Evolutionary conservation across 1,284 basidiomycete genomes (phyloP), one percentile per base, ranked within the genome.

Genomic region (Tylopilus sp.): DNA sequence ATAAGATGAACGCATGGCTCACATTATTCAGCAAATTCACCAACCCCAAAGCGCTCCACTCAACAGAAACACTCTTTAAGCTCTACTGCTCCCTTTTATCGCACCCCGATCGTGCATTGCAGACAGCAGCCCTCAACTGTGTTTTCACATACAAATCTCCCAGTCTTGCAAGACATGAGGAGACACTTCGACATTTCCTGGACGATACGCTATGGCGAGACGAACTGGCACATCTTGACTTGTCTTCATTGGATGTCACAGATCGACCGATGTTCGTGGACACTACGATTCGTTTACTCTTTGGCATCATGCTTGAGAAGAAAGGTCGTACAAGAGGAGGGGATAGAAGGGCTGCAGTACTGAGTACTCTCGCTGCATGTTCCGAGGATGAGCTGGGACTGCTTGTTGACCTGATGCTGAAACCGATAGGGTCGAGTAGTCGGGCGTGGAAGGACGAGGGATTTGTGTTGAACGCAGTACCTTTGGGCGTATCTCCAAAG

Each of bases 141-240:
- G 72, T 99, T 8, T 82, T 95, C 52, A 92, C 94, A 0, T 99
- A 95, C 85, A 97, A 96, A 76, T 87, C 88, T 0, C 86, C 92
- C 0, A 83, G 84, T 55, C 83, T 99, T 9, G 66, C 82, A 0
- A 83, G 90, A 0, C 91, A 95, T 70, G 87, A 91, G 66, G 89
- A 93, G 24, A 86, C 85, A 22, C 81, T 99, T 26, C 85, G 84
- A 33, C 84, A 84, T 22, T 82, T 99, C 12, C 84, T 99, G 44
- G 96, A 98, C 67, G 92, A 95, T 57, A 91, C 90, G 19, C 86
- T 93, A 66, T 98, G 97, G 90, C 84, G 97, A 32, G 98, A 99
- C 73, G 91, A 94, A 71, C 86, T 99, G 7, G 86, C 91, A 1
- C 85, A 89, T 24, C 86, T 99, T 53, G 86, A 93, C 70, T 80